phyloP scores from a whole-genome alignment of 106 monocot species.

The Allium cepa region DNA sequence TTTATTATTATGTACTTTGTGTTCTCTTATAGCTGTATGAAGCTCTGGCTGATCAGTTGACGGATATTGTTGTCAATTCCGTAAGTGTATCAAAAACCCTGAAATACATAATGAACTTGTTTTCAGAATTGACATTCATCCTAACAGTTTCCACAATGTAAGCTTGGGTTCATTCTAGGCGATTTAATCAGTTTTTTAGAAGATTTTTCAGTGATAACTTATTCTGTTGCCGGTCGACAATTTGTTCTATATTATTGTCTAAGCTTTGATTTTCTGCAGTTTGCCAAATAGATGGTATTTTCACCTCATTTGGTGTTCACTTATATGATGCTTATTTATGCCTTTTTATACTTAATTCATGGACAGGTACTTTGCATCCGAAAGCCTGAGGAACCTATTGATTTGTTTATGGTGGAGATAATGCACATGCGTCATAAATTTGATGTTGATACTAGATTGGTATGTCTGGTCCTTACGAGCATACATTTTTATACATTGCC shows the following conservation, averaged over 20 bases:
- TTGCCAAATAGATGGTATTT: not conserved
- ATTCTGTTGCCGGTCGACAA: not conserved
- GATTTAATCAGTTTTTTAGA: not conserved
- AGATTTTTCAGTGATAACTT: not conserved
- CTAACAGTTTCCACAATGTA: not conserved
- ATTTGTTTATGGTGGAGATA: conserved; percentile 99
- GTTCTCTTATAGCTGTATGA: conserved; percentile 66
- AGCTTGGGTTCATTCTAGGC: too few species aligned
- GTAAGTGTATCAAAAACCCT: conserved; percentile 34
- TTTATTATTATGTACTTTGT: not conserved
- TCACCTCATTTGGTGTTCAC: not conserved
- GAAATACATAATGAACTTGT: not conserved
- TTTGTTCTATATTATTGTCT: not conserved
- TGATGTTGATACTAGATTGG: conserved; percentile 95
- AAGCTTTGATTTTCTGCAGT: too few species aligned
- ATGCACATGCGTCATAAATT: conserved; percentile 99
- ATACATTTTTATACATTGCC: not conserved
- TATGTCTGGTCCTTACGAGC: conserved; percentile 14
- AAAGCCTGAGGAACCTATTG: conserved; percentile 87
- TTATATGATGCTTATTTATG: not conserved
- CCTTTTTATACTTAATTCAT: not conserved
- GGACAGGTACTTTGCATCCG: conserved; percentile 78
- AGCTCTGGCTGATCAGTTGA: conserved; percentile 87
- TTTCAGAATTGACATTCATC: not conserved
- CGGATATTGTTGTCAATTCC: conserved; percentile 92